phyloP scores from a whole-genome alignment of 2,329 filamentous ascomycete genomes.

The Septoria petroselini region DNA sequence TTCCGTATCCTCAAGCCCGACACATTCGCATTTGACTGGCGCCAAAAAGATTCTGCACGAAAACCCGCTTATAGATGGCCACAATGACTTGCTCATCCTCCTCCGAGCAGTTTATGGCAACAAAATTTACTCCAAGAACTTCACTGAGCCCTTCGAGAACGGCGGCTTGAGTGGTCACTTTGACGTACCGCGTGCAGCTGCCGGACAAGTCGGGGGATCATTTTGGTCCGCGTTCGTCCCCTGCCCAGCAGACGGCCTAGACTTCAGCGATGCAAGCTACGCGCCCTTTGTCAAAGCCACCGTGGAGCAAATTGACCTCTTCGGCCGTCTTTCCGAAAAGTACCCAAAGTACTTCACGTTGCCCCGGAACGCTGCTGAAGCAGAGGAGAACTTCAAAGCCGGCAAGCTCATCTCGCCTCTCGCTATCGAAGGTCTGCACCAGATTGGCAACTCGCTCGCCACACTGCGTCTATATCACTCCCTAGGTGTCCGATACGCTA shows the following conservation, averaged over 20 bases:
- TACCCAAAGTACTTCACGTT: conserved; percentile 71
- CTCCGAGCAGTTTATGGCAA: conserved; percentile 68
- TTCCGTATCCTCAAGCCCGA: not conserved
- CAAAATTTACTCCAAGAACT: conserved; percentile 66
- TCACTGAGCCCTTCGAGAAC: conserved; percentile 69
- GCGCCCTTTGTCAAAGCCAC: conserved; percentile 64
- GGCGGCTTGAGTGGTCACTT: conserved; percentile 69
- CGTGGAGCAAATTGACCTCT: conserved; percentile 71
- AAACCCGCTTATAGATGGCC: conserved; percentile 60
- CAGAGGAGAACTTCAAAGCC: conserved; percentile 52
- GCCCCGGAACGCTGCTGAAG: conserved; percentile 57
- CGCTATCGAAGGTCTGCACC: conserved; percentile 84
- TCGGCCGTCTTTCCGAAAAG: conserved; percentile 58
- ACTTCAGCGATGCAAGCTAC: conserved; percentile 73
- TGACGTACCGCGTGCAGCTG: conserved; percentile 70
- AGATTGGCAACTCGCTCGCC: conserved; percentile 80
- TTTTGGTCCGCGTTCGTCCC: conserved; percentile 88
- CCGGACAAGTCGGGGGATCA: conserved; percentile 74
- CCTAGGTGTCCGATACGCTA: conserved; percentile 82
- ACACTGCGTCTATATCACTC: conserved; percentile 72
- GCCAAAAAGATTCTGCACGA: conserved; percentile 30
- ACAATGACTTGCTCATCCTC: conserved; percentile 79
- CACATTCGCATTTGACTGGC: conserved; percentile 18
- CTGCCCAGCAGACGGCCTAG: conserved; percentile 68
- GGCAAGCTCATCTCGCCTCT: conserved; percentile 68